A percentile compares a stretch with the other conserved stretches of the same genome.
phyloP scores from a whole-genome alignment of 2,329 filamentous ascomycete genomes.

The Ilyonectria destructans region DNA sequence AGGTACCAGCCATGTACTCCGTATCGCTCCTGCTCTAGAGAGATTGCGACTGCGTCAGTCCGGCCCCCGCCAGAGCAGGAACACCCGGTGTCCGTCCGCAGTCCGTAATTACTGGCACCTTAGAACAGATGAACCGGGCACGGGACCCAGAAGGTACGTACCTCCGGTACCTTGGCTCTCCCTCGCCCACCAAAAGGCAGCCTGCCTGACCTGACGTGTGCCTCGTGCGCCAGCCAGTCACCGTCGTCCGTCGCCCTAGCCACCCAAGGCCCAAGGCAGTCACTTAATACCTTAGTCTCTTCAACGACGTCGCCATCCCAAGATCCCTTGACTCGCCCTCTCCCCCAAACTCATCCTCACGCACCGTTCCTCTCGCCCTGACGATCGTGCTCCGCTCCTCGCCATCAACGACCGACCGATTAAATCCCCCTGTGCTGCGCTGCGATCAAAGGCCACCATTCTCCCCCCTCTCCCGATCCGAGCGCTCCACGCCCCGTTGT shows the following conservation, averaged over 20 bases:
- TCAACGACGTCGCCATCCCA: slow-evolving; percentile 33
- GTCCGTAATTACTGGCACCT: slow-evolving; percentile 4
- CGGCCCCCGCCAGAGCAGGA: slow-evolving; percentile 14
- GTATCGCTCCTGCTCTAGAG: slow-evolving; percentile 13
- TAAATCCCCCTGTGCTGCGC: background rate
- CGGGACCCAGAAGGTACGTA: slow-evolving; percentile 27
- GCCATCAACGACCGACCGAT: slow-evolving; percentile 12
- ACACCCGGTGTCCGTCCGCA: slow-evolving; percentile 10
- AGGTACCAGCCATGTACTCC: slow-evolving; percentile 7
- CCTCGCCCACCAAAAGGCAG: slow-evolving; percentile 22
- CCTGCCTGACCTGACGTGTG: slow-evolving; percentile 43
- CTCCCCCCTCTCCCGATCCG: slow-evolving; percentile 33
- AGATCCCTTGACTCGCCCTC: slow-evolving; percentile 33
- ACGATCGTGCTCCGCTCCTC: slow-evolving; percentile 15
- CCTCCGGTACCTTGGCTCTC: slow-evolving; percentile 18
- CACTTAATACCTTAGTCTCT: slow-evolving; percentile 35
- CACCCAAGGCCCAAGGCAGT: slow-evolving; percentile 39
- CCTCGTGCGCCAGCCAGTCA: slow-evolving; percentile 44
- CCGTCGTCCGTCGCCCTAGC: slow-evolving; percentile 34
- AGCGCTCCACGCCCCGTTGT: slow-evolving; percentile 42
- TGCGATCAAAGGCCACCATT: slow-evolving; percentile 13
- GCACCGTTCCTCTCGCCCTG: slow-evolving; percentile 7
- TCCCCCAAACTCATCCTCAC: slow-evolving; percentile 24
- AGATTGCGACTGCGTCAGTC: slow-evolving; percentile 34
- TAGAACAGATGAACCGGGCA: slow-evolving; percentile 29